Percentiles rank a stretch among this genome's conserved stretches.
Conservation (phyloP, 1,284 basidiomycete genomes). For the Cryptococcus hybrid region DNA sequence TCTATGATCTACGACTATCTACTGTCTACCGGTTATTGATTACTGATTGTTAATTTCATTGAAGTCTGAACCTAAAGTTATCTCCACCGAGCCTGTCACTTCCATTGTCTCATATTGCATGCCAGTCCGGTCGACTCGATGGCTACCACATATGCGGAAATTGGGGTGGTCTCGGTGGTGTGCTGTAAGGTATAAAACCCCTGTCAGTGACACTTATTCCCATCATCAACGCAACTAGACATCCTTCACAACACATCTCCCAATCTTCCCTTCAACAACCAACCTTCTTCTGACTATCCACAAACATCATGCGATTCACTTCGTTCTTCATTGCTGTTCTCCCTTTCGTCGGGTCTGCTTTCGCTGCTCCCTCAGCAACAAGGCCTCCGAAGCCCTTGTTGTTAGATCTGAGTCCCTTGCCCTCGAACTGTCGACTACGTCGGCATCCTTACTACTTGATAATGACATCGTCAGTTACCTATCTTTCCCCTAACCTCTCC, state of each 20-base stretch:
- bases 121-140: too few species aligned
- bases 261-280: not conserved
- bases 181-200: not conserved
- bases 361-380: slow-evolving; percentile 5
- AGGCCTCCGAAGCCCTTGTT: not conserved
- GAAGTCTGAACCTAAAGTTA: too few species aligned
- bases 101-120: too few species aligned
- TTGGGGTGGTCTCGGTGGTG: too few species aligned
- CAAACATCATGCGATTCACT: not conserved
- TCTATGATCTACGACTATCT: too few species aligned
- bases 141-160: too few species aligned
- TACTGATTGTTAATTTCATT: too few species aligned
- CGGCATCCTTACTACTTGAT: slow-evolving; percentile 5
- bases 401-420: not conserved
- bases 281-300: not conserved
- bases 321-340: slow-evolving; percentile 2
- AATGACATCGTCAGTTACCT: slow-evolving; percentile 8
- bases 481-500: not conserved
- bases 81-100: too few species aligned
- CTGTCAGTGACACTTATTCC: not conserved
- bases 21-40: too few species aligned
- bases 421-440: slow-evolving; percentile 6
- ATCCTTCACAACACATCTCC: not conserved
- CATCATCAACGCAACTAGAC: not conserved
- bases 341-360: slow-evolving; percentile 10